Conservation (phyloP, 1,284 basidiomycete species). For the Cryptococcus jaspeensis region DNA sequence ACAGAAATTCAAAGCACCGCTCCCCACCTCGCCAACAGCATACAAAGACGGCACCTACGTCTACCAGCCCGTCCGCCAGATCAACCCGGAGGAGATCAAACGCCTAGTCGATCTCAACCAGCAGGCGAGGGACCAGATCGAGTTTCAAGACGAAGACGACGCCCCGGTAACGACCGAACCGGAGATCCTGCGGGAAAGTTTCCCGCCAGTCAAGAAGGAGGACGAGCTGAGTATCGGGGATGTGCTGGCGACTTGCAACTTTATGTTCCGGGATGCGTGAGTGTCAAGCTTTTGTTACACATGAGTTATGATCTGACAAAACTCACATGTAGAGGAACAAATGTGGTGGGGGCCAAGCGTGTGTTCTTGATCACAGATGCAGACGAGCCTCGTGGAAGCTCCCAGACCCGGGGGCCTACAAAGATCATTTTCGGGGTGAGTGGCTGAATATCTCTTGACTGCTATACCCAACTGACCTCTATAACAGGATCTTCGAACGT, state of each 20-base stretch:
- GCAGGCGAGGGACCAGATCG: slow-evolving; percentile 34
- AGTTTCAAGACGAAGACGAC: slow-evolving; percentile 20
- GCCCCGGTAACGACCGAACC: slow-evolving; percentile 31
- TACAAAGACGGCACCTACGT: slow-evolving; percentile 66
- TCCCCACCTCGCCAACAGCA: slow-evolving; percentile 40
- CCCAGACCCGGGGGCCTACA: slow-evolving; percentile 38
- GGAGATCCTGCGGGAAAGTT: slow-evolving; percentile 33
- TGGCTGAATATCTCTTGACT: neutral
- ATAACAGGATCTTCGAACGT: slow-evolving; percentile 73
- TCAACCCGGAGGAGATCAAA: slow-evolving; percentile 77
- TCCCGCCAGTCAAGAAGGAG: slow-evolving; percentile 34
- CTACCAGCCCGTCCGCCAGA: slow-evolving; percentile 70
- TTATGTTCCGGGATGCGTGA: slow-evolving; percentile 80
- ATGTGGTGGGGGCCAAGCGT: slow-evolving; percentile 73
- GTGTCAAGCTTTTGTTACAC: slow-evolving; percentile 21
- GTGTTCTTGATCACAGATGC: slow-evolving; percentile 92
- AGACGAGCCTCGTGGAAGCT: slow-evolving; percentile 60
- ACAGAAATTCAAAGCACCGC: slow-evolving; percentile 40
- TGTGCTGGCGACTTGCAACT: slow-evolving; percentile 81
- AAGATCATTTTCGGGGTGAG: slow-evolving; percentile 41
- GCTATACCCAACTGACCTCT: neutral
- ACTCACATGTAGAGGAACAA: slow-evolving; percentile 61
- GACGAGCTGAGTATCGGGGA: slow-evolving; percentile 63
- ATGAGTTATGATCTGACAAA: neutral
- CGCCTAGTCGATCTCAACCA: slow-evolving; percentile 52